phyloP scores from a whole-genome alignment of 2,329 filamentous ascomycete genomes.

The Fusarium chuoi region DNA sequence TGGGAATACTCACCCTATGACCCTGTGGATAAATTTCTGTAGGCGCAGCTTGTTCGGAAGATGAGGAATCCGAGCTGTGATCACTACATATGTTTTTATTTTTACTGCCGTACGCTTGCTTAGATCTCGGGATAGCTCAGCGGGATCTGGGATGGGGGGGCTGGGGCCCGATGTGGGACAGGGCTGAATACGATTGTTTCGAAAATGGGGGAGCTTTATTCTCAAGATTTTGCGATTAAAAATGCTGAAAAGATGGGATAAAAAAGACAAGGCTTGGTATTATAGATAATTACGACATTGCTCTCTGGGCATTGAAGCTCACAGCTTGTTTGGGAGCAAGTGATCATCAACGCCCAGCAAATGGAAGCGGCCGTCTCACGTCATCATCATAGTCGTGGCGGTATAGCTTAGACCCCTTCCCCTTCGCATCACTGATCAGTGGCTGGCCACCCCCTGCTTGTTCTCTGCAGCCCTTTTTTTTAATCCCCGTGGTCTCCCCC shows the following conservation, averaged over 20 bases:
- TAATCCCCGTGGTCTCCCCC: neutral
- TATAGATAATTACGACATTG: constrained; percentile 9
- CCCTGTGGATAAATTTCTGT: neutral
- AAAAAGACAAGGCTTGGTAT: neutral
- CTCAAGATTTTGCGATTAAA: neutral
- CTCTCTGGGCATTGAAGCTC: neutral
- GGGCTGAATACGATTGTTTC: constrained; percentile 19
- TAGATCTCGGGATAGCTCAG: neutral
- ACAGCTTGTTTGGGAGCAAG: neutral
- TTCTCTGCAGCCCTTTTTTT: constrained; percentile 7
- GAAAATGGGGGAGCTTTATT: neutral
- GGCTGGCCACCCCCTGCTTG: constrained; percentile 5
- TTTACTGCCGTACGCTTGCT: neutral
- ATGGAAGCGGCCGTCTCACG: constrained; percentile 36
- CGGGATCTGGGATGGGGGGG: neutral
- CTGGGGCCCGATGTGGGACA: constrained; percentile 1
- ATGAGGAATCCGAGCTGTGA: constrained; percentile 3
- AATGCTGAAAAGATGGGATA: neutral
- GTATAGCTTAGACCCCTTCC: constrained; percentile 1
- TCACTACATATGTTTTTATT: neutral
- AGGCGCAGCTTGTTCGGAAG: constrained; percentile 21
- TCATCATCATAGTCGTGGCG: constrained; percentile 39
- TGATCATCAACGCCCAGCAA: constrained; percentile 20
- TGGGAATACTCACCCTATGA: neutral
- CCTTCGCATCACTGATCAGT: constrained; percentile 10